A percentile compares a stretch with the other conserved stretches of the same genome.
Evolutionary conservation across 2,329 filamentous ascomycete genomes (phyloP).

Genomic region (Aurifilum marmelostoma): DNA sequence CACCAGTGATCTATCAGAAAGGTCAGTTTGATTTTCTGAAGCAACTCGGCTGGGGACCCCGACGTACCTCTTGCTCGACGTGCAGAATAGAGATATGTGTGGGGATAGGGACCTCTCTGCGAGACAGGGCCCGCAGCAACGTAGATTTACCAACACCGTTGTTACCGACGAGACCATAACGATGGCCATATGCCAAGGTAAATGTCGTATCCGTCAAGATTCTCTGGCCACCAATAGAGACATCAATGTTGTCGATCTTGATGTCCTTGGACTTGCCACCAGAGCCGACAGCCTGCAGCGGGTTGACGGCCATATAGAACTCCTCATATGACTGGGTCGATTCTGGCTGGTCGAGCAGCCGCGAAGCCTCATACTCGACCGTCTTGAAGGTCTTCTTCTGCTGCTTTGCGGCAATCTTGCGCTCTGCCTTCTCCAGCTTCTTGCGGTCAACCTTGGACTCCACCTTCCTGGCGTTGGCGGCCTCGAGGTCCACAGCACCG

Average conservation of each 20-base stretch:
- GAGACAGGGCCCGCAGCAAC: conserved; percentile 86
- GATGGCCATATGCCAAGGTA: conserved; percentile 86
- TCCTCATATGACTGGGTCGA: conserved; percentile 93
- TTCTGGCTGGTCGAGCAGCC: conserved; percentile 80
- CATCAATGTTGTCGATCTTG: conserved; percentile 95
- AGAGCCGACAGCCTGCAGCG: conserved; percentile 78
- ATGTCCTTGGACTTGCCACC: conserved; percentile 96
- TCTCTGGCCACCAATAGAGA: conserved; percentile 84
- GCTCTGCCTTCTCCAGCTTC: conserved; percentile 98
- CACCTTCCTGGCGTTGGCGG: conserved; percentile 88
- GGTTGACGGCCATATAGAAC: conserved; percentile 99
- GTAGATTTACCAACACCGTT: conserved; percentile 99
- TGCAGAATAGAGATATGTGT: conserved; percentile 98
- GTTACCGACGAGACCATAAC: conserved; percentile 97
- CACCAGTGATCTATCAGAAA: conserved; percentile 74
- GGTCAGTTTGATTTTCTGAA: not conserved
- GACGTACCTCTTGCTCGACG: conserved; percentile 88
- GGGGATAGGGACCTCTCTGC: conserved; percentile 91
- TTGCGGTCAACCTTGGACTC: conserved; percentile 97
- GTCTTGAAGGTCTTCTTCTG: conserved; percentile 98
- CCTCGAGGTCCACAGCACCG: conserved; percentile 87
- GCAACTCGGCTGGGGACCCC: too few relatives aligned
- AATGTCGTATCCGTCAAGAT: conserved; percentile 91
- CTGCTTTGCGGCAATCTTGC: conserved; percentile 97
- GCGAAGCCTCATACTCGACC: conserved; percentile 95